Evolutionary conservation across 2,329 filamentous ascomycete species (phyloP).

Genomic region (Orbilia blumenaviensis): DNA sequence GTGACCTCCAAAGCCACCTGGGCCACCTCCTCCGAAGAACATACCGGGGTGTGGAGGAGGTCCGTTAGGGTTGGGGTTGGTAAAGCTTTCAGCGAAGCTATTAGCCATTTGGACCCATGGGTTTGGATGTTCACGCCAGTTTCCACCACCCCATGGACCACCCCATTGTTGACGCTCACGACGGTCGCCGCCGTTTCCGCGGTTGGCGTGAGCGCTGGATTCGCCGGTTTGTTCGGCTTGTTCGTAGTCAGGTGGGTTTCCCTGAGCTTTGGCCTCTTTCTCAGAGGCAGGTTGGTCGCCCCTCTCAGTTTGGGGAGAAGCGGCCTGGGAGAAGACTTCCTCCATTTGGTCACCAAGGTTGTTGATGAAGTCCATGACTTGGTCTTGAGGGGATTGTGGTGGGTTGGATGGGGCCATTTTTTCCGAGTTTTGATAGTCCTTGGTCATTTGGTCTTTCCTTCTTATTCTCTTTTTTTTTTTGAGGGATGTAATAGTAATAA

Average conservation of each 20-base stretch:
- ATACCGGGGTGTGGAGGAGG: conserved; percentile 28
- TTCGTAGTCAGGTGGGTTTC: conserved; percentile 42
- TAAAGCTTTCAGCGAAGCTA: conserved; percentile 29
- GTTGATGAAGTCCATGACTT: conserved; percentile 53
- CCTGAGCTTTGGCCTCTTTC: conserved; percentile 8
- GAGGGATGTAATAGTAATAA: conserved; percentile 18
- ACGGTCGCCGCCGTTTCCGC: conserved; percentile 17
- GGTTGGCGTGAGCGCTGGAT: conserved; percentile 31
- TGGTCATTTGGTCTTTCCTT: conserved; percentile 34
- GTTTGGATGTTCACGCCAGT: conserved; percentile 48
- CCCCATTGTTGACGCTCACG: conserved; percentile 34
- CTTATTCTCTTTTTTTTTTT: conserved; percentile 5
- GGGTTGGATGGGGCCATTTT: conserved; percentile 51
- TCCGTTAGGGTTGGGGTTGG: neutral
- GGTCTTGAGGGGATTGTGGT: conserved; percentile 50
- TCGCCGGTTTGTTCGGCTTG: conserved; percentile 46
- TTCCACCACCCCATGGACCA: conserved; percentile 25
- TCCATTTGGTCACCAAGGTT: conserved; percentile 54
- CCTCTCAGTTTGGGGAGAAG: conserved; percentile 35
- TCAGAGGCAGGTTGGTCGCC: conserved; percentile 23
- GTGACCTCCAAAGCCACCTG: conserved; percentile 18
- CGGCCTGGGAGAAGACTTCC: conserved; percentile 40
- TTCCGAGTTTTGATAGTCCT: conserved; percentile 48
- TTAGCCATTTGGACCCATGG: conserved; percentile 40
- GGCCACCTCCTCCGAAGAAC: conserved; percentile 30